Base-by-base conservation (phyloP, 2,329 filamentous ascomycete species). In the Penicillium sp. region DNA sequence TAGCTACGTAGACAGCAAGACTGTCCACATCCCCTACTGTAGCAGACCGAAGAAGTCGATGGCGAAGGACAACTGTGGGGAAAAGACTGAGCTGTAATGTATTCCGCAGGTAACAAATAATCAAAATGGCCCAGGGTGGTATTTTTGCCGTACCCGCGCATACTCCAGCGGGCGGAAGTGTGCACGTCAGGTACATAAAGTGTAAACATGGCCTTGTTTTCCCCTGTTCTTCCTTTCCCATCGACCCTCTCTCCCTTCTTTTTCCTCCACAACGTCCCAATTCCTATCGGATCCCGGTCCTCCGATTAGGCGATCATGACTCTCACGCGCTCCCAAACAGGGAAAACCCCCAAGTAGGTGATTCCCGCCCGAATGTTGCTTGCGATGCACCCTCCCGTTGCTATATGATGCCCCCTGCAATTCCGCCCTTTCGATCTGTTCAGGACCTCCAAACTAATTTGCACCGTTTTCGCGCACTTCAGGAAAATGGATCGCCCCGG, bases 401-500 rank as follows among this genome's bases (percentile, higher is more conserved):
- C 47, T 56, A 55, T 55, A 57, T 49, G 27, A 44, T 47, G 45
- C 35, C 49, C 50, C 46, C 42, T 43, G 42, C 39, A 37, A 42
- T 38, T 42, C 28, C 46, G 42, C 31, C 42, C 35, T 39, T 37
- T 28, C 28, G 42, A 25, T 18, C 18, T 29, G n/a, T 20, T 44
- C 20, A 29, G 20, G 10, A 44, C 32, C n/a, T 33, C 39, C 41
- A 40, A 44, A 35, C 46, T 55, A 45, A 59, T 24, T 7, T 39
- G 44, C 53, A 28, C 39, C 8, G 32, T 50, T 42, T 47, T 39
- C 37, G 44, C 12, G 28, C n/a, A 28, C n/a, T 41, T 25, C 53
- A 81, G 79, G 64, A 80, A 80, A 67, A 70, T 74, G 45, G 71
- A 75, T 45, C 73, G 75, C 48, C 72, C 74, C 38, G 77, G 75